Conservation (phyloP, 169 alveolate genomes). For the Eimeria zaria region DNA sequence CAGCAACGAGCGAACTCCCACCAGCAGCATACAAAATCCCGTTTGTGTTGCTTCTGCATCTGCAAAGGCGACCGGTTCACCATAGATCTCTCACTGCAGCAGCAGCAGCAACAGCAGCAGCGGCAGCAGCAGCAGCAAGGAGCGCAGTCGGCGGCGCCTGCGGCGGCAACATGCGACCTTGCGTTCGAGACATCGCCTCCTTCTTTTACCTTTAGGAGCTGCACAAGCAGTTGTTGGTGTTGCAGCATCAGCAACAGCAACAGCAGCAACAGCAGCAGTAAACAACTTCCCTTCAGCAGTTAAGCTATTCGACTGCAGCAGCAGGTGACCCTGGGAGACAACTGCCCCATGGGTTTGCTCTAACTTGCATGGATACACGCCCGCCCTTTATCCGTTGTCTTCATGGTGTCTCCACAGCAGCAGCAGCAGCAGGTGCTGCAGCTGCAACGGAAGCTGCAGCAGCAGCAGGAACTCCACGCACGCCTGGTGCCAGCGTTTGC, state of each 20-base stretch:
- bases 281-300: neutral
- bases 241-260: neutral
- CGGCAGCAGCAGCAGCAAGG: slow-evolving; percentile 64
- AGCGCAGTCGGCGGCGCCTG: neutral
- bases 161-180: neutral
- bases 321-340: neutral
- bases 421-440: slow-evolving; percentile 8
- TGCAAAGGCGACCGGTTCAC: neutral
- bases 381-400: neutral
- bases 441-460: neutral
- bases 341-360: neutral
- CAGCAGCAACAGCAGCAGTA: slow-evolving; percentile 8
- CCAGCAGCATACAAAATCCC: neutral
- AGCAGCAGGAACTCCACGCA: neutral
- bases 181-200: neutral
- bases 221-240: slow-evolving; percentile 14
- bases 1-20: neutral
- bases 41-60: neutral
- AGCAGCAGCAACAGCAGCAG: slow-evolving; percentile 53
- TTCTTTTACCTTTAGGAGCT: neutral
- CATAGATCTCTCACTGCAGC: neutral
- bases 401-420: neutral
- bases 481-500: neutral
- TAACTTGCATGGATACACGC: neutral
- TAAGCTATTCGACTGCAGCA: neutral